Base-by-base conservation (phyloP, 2,329 filamentous ascomycete genomes). In the Spiromastix sp. region DNA sequence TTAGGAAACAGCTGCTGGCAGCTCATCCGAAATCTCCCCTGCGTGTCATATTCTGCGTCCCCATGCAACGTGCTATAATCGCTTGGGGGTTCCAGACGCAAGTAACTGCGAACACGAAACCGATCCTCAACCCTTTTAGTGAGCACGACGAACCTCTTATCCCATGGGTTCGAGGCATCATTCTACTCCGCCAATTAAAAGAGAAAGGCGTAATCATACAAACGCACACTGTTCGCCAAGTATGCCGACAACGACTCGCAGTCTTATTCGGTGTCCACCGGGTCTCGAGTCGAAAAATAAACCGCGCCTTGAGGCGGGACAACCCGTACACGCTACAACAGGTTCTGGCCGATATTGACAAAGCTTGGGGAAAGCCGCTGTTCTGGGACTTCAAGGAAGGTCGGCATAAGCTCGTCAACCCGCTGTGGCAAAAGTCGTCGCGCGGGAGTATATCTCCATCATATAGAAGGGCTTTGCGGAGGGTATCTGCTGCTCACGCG, bases 61-160 rank as follows among this genome's bases (percentile, higher is more conserved):
- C 50, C 4, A 55, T 68, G 39, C 68, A 71, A 48, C 54, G 55
- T 31, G 63, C 63, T 8, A 59, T 72, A 25, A 55, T 72, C 9
- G 51, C 59, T 30, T 72, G 68, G 67, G 66, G 67, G 2, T 71
- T 72, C 46, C 57, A 40, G 28, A 49, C 26, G 47, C 48, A 10
- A 47, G 57, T 19, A 46, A 48, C 11, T 33, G 42, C 11, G 40
- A 51, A 5, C 40, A 33, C 8, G 38, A 43, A n/a, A 39, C 26
- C 4, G 40, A 42, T 29, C 13, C 40, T 30, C n/a, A 46, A 48
- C 29, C 31, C 43, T 3, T 42, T 49, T 17, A 46, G 37, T n/a
- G 18, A 24, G 7, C 30, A 42, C 1, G 43, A 42, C 2, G 43
- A 50, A 8, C 45, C 39, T n/a, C 47, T 60, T 4, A 47, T 60